Base-by-base conservation (phyloP, 1,284 basidiomycete species). In the Tilletia walkeri region DNA sequence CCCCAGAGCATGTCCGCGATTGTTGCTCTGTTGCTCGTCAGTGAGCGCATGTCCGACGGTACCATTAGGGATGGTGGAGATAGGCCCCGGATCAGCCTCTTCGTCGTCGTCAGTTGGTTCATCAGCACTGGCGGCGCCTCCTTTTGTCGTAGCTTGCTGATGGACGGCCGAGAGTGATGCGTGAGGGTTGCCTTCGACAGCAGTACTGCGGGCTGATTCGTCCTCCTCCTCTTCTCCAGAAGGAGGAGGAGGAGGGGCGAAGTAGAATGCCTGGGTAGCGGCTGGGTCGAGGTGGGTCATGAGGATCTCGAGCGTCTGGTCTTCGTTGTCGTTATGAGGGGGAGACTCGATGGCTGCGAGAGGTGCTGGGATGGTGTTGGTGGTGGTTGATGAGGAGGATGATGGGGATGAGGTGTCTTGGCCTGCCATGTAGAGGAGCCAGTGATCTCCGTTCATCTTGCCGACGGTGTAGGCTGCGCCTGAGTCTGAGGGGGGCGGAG, bases 361-460 rank as follows among this genome's bases (percentile, higher is more conserved):
- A 9, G 41, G 41, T 45, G 41, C 41, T 30, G 75, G 45, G 79
- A 68, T 10, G 76, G 49, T 68, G 72, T 38, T 63, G 79, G 67
- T 10, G 76, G 49, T 68, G 72, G 41, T 63, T 72, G 3, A 20
- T 63, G 36, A 0, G 66, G 50, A 18, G 65, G 18, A 10, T 86
- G 73, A 78, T 69, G 72, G 67, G 86, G 73, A 78, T 69, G 72
- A 67, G 67, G 76, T 68, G 24, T 71, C 73, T 79, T 78, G 74
- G 78, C 65, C 72, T 56, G 69, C 82, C 84, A 73, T 82, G 86
- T 98, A 99, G 56, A 99, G 89, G 53, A 99, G 85, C 96, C 96
- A 99, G 86, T 99, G 95, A 85, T 98, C 94, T 67, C 95, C 93
- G 84, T 99, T 99, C 85, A 97, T 93, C 84, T 94, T 95, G 71